Base-by-base conservation (phyloP, 164 flowering plant species). In the Stephania cephalantha region DNA sequence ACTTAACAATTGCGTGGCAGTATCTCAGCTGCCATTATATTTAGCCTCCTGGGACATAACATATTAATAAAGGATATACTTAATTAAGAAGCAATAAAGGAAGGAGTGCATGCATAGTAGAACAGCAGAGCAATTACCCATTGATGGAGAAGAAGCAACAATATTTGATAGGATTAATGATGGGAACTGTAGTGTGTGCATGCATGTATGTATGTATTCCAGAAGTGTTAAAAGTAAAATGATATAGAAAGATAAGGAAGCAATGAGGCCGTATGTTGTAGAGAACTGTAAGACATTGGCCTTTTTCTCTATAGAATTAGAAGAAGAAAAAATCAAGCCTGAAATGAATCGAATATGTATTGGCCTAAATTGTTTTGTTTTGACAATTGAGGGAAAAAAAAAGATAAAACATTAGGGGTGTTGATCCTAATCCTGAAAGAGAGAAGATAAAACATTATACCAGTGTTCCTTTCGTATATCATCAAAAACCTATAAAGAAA, bases 381-480 rank as follows among this genome's bases (percentile, higher is more conserved):
- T 35, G 42, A 35, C 42, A 35, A 35, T 25, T 25, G 1, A 4
- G 42, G 42, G 42, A 35, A 35, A 35, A 4, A 1, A 35, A 35
- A 35, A 35, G 42, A 35, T 35, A 35, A 35, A 35, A 35, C 42
- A 35, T 35, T 35, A 35, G 42, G 42, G 42, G 42, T 35, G 1
- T 2, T 35, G 42, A 35, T 35, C 42, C 42, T 35, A 35, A 35
- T 35, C 42, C 42, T 35, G 1, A 35, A 35, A 35, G 42, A 35
- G 42, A 35, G 1, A 35, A 25, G 25, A 25, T 25, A 25, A 25
- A 25, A 25, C 25, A 25, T 85, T 90, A 74, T 90, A 90, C 95
- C 95, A 92, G 46, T 84, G 63, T 82, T 92, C 95, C 78, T 83
- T 84, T 66, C 84, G 85, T 50, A 92, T 74, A 53, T 86, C 88